Conservation (phyloP, 768 basidiomycete species). For the Boletus rubropictus region DNA sequence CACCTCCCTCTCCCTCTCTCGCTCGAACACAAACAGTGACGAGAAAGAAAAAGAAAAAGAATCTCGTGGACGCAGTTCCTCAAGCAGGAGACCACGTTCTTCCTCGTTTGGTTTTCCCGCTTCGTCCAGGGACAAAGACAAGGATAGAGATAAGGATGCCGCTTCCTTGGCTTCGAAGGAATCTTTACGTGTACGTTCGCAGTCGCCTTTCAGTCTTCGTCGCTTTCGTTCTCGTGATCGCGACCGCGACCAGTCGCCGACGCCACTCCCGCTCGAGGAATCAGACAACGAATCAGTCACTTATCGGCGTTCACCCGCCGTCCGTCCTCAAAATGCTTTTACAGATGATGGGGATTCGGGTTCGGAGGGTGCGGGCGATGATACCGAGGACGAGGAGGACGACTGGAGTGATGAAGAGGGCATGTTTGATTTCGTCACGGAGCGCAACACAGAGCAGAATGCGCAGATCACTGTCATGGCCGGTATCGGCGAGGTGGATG, state of each 20-base stretch:
- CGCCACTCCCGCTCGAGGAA: slow-evolving; percentile 51
- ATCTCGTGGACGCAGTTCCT: slow-evolving; percentile 46
- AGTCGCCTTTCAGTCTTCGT: slow-evolving; percentile 76
- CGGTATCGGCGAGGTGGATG: slow-evolving; percentile 26
- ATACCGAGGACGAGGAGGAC: slow-evolving; percentile 52
- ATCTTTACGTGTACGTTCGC: slow-evolving; percentile 59
- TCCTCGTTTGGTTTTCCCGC: slow-evolving; percentile 42
- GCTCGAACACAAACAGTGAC: slow-evolving; percentile 41
- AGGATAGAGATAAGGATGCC: slow-evolving; percentile 30
- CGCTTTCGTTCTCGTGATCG: slow-evolving; percentile 55
- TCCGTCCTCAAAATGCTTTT: slow-evolving; percentile 58
- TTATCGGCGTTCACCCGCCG: slow-evolving; percentile 33
- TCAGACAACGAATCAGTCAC: slow-evolving; percentile 43
- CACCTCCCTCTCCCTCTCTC: slow-evolving; percentile 57
- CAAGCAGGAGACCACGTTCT: slow-evolving; percentile 41
- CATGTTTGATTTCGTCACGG: slow-evolving; percentile 73
- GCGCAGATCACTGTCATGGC: slow-evolving; percentile 41
- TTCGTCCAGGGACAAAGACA: slow-evolving; percentile 29
- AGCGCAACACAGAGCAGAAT: slow-evolving; percentile 84
- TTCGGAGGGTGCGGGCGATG: slow-evolving; percentile 49
- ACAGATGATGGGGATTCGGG: slow-evolving; percentile 56
- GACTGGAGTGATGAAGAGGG: slow-evolving; percentile 54
- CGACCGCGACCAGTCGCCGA: slow-evolving; percentile 50
- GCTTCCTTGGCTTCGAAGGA: slow-evolving; percentile 43
- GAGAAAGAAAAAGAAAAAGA: slow-evolving; percentile 40